Conservation (phyloP, 208 protist genomes). For the Trypanosoma mega region DNA sequence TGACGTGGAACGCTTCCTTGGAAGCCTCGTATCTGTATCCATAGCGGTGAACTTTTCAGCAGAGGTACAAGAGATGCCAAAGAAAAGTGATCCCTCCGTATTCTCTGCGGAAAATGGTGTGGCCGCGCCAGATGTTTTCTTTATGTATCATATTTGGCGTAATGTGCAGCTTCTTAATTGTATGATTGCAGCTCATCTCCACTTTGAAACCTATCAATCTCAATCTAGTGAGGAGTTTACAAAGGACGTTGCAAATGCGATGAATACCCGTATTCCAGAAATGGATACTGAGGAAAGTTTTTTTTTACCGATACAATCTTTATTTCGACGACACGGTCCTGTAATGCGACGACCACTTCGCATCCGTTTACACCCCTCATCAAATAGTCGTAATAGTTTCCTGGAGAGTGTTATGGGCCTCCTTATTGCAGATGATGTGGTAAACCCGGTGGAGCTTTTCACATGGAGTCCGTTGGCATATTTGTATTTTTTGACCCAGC, state of each 20-base stretch:
- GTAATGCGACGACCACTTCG: slow-evolving; percentile 26
- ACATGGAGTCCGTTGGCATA: slow-evolving; percentile 94
- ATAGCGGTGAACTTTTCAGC: slow-evolving; percentile 40
- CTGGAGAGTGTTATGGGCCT: slow-evolving; percentile 91
- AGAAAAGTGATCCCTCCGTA: slow-evolving; percentile 20
- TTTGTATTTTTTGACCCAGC: slow-evolving; percentile 97
- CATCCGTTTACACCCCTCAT: slow-evolving; percentile 34
- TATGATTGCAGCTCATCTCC: slow-evolving; percentile 45
- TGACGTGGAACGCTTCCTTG: slow-evolving; percentile 88
- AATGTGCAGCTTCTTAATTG: slow-evolving; percentile 97
- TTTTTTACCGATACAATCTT: slow-evolving; percentile 24
- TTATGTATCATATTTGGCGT: slow-evolving; percentile 96
- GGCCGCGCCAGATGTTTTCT: slow-evolving; percentile 98
- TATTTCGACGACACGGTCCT: slow-evolving; percentile 28
- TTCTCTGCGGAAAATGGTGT: slow-evolving; percentile 26
- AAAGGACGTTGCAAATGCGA: background rate
- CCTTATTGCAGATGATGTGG: slow-evolving; percentile 92
- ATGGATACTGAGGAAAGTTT: background rate
- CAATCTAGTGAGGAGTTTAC: background rate
- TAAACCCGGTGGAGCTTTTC: slow-evolving; percentile 93
- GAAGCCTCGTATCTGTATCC: slow-evolving; percentile 88
- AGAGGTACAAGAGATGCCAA: slow-evolving; percentile 50
- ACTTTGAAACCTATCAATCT: slow-evolving; percentile 29
- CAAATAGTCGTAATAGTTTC: slow-evolving; percentile 44
- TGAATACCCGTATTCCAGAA: background rate